Evolutionary conservation across 441 rosid species (phyloP).

Genomic region (Populus hybrid): DNA sequence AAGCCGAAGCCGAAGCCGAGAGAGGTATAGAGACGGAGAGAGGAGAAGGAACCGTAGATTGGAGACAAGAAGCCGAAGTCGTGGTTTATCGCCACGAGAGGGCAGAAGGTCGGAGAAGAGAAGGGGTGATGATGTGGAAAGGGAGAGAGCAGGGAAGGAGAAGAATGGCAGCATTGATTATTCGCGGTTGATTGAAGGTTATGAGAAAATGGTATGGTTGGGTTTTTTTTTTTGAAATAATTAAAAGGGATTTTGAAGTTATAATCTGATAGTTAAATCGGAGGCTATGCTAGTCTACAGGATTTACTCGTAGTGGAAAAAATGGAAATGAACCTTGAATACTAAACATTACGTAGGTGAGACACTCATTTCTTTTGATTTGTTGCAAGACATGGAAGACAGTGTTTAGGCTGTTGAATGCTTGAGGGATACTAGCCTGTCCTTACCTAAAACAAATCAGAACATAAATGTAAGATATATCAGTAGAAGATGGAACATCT

Average conservation of each 20-base stretch:
- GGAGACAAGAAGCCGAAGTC: slow-evolving; percentile 27
- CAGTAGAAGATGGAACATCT: neutral
- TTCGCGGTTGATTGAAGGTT: slow-evolving; percentile 59
- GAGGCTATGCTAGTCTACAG: neutral
- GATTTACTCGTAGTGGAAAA: neutral
- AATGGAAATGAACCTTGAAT: slow-evolving; percentile 1
- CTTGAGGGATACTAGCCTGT: neutral
- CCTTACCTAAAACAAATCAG: neutral
- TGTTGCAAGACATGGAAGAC: neutral
- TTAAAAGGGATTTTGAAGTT: neutral
- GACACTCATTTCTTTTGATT: neutral
- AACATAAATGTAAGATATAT: neutral
- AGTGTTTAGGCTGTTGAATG: neutral
- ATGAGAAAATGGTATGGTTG: slow-evolving; percentile 56
- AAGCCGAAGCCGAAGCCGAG: slow-evolving; percentile 7
- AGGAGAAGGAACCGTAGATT: slow-evolving; percentile 35
- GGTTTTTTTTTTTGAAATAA: neutral
- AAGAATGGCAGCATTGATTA: slow-evolving; percentile 45
- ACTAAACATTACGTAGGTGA: neutral
- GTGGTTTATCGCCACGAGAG: slow-evolving; percentile 27
- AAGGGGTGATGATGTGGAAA: slow-evolving; percentile 14
- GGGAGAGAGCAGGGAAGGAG: slow-evolving; percentile 29
- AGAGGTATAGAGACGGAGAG: slow-evolving; percentile 1
- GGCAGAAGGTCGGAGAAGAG: slow-evolving; percentile 38
- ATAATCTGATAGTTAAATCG: no score